Percentiles rank a stretch among this genome's conserved stretches.
These are phyloP conservation scores for Sonneratia alba DNA, from an alignment of 345 rosid species.

Conservation along the genomic window DNA sequence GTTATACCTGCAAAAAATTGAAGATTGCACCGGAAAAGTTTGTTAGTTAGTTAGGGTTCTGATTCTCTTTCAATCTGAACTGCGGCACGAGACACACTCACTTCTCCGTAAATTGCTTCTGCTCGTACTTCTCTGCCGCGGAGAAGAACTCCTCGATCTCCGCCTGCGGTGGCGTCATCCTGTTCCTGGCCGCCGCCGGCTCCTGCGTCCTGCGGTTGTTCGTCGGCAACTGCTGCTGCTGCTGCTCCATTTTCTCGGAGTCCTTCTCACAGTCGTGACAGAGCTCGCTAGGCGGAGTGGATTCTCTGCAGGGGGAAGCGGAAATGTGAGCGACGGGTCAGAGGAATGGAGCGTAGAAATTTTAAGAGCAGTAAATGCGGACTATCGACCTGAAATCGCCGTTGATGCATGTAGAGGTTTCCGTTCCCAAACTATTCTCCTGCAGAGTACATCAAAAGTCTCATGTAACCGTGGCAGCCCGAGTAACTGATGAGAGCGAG, in stretches of 20 bases:
- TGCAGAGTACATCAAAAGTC: slow-evolving; percentile 12
- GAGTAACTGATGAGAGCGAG: neutral
- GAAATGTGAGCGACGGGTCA: neutral
- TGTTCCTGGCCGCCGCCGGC: neutral
- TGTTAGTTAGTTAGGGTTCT: slow-evolving; percentile 30
- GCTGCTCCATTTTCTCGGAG: slow-evolving; percentile 16
- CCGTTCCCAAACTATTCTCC: slow-evolving; percentile 32
- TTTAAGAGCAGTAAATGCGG: slow-evolving; percentile 1
- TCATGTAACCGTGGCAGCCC: neutral
- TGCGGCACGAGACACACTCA: slow-evolving; percentile 12
- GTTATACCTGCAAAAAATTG: slow-evolving; percentile 31
- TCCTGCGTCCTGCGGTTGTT: slow-evolving; percentile 1
- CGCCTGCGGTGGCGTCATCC: slow-evolving; percentile 17
- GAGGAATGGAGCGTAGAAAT: slow-evolving; percentile 1
- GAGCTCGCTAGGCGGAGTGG: slow-evolving; percentile 22
- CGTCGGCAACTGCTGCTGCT: slow-evolving; percentile 5
- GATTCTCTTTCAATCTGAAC: neutral
- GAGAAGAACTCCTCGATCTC: slow-evolving; percentile 51
- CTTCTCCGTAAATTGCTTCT: slow-evolving; percentile 40
- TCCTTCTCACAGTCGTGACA: slow-evolving; percentile 4
- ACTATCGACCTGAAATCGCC: slow-evolving; percentile 17
- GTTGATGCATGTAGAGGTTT: slow-evolving; percentile 27
- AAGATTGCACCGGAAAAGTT: neutral
- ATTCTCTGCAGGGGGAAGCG: slow-evolving; percentile 16
- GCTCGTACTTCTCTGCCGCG: slow-evolving; percentile 43